Evolutionary conservation across 1,284 basidiomycete genomes (phyloP), one percentile per base, ranked within the genome.

Genomic region (Coniferiporia weirii): DNA sequence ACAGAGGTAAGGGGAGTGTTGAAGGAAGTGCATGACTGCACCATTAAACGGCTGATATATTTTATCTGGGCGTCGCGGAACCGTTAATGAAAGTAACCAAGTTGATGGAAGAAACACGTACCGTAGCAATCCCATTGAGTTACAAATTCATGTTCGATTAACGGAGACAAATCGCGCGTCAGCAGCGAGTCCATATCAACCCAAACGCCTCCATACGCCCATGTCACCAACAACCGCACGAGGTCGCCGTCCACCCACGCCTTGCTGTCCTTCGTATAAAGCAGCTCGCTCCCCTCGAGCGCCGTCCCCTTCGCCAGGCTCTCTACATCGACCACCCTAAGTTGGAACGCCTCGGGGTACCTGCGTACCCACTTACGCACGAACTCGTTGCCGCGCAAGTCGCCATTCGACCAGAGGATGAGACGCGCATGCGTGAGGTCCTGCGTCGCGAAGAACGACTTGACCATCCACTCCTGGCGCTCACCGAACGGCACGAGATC

Each of bases 111-210:
- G 36, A 9, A 48, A 15, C 2, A 73, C 86, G 63, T 69, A 94
- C 93, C 91, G 69, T 95, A 95, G 70, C 94, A 97, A 69, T 97
- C 95, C 95, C 94, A 96, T 70, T 96, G 93, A 0, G 89, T 93
- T 10, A 97, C 90, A 71, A 94, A 98, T 71, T 98, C 95, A 67
- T 91, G 89, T 71, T 96, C 94, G 6, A 89, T 75, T 57, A 97
- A 75, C 4, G 93, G 91, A 4, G 85, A 77, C 20, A 97, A 74
- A 72, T 93, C 89, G 54, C 94, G 76, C 47, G 92, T 94, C 62
- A 96, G 72, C 59, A 98, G 78, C 65, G 89, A 89, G 72, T 97
- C 95, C 92, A 97, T 96, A 70, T 98, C 94, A 61, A 96, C 80
- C 95, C 95, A 98, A 36, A 94, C 81, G 1, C 95, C 95, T 4